A percentile compares a stretch with the other conserved stretches of the same genome.
Evolutionary conservation across 75 land plant species (phyloP).

Genomic region (Cupressus sempervirens): DNA sequence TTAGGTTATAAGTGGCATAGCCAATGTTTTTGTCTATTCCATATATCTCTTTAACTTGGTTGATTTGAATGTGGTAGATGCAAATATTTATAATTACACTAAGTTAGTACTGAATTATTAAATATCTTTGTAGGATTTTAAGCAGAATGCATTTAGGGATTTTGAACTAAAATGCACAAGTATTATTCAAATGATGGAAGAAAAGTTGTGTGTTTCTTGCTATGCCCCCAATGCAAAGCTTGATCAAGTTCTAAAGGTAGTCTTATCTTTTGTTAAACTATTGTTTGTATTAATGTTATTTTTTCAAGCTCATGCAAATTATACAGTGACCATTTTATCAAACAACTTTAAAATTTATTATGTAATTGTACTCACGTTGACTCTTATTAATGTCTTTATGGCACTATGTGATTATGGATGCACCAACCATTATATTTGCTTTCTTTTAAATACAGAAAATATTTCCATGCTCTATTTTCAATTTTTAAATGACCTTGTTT

Average conservation of each 20-base stretch:
- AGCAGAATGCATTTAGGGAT: slow-evolving; percentile 65
- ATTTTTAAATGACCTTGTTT: slow-evolving; percentile 58
- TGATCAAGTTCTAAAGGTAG: slow-evolving; percentile 55
- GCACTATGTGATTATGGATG: not conserved
- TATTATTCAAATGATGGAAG: slow-evolving; percentile 76
- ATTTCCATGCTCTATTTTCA: slow-evolving; percentile 27
- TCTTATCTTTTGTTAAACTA: not conserved
- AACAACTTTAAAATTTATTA: no score
- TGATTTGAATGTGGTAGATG: not conserved
- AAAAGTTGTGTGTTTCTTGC: slow-evolving; percentile 66
- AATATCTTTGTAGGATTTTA: slow-evolving; percentile 70
- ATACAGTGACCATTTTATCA: not conserved
- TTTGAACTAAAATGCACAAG: slow-evolving; percentile 74
- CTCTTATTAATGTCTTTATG: not conserved
- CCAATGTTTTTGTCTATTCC: no score
- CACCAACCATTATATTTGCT: not conserved
- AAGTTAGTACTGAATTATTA: not conserved
- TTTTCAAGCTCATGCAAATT: not conserved
- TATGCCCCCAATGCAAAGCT: slow-evolving; percentile 65
- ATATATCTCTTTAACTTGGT: no score
- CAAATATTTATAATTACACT: not conserved
- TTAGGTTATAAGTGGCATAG: no score
- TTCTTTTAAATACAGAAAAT: not conserved
- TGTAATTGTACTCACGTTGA: not conserved
- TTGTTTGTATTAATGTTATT: not conserved